Evolutionary conservation across 768 basidiomycete genomes (phyloP).

Genomic region (Boletellus ananas): DNA sequence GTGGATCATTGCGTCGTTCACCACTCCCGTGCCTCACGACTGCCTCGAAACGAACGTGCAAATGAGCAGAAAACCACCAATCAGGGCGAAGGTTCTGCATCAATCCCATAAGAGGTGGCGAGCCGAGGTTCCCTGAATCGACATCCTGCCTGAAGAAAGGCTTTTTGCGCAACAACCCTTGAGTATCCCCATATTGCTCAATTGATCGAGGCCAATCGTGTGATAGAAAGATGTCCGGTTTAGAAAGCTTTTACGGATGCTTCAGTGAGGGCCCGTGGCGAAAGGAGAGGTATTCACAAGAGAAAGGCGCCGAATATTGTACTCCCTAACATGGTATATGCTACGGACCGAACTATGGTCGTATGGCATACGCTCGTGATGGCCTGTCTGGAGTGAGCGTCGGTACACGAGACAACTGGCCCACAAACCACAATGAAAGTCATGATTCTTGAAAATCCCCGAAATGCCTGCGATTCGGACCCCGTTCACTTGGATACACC

Average conservation of each 20-base stretch:
- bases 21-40: constrained; percentile 42
- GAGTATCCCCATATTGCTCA: constrained; percentile 73
- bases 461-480: constrained; percentile 86
- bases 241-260: constrained; percentile 43
- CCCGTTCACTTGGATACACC: constrained; percentile 84
- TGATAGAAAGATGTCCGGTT: constrained; percentile 78
- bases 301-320: constrained; percentile 73
- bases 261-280: neutral
- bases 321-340: constrained; percentile 89
- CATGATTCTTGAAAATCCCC: constrained; percentile 81
- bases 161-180: constrained; percentile 65
- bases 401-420: neutral
- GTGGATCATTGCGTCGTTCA: neutral
- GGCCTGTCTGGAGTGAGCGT: constrained; percentile 43
- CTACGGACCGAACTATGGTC: constrained; percentile 67
- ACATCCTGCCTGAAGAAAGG: constrained; percentile 76
- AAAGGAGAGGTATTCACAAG: constrained; percentile 42
- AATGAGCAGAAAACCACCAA: constrained; percentile 93
- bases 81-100: constrained; percentile 66
- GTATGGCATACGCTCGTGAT: constrained; percentile 82
- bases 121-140: constrained; percentile 65
- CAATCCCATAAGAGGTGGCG: constrained; percentile 80
- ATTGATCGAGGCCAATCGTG: constrained; percentile 96
- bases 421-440: constrained; percentile 63
- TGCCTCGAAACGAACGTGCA: constrained; percentile 87